A percentile compares a stretch with the other conserved stretches of the same genome.
Evolutionary conservation across 2,329 filamentous ascomycete genomes (phyloP).

Genomic region (Aspergillus sp.): DNA sequence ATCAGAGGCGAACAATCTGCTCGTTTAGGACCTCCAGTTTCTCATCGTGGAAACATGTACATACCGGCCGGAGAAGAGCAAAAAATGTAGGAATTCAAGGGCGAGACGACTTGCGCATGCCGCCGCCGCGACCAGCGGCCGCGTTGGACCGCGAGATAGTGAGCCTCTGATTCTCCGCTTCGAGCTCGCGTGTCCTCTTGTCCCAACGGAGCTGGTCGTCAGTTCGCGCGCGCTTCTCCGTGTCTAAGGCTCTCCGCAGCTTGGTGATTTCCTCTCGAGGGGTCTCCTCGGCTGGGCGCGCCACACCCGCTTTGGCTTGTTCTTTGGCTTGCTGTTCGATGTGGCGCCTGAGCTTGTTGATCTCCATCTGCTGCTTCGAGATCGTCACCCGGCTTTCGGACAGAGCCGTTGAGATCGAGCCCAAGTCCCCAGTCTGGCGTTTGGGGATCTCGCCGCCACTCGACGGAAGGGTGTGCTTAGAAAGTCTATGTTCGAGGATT

Average conservation of each 20-base stretch:
- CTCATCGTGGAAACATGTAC: background rate
- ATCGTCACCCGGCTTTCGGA: conserved; percentile 7
- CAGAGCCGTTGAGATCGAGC: conserved; percentile 8
- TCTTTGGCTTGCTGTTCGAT: too few relatives aligned
- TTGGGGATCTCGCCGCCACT: conserved; percentile 8
- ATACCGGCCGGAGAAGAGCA: too few relatives aligned
- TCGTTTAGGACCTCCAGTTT: too few relatives aligned
- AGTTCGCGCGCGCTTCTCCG: conserved; percentile 6
- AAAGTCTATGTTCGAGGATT: conserved; percentile 8
- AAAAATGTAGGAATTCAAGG: conserved; percentile 1
- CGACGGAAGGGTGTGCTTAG: conserved; percentile 2
- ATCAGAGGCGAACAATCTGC: too few relatives aligned
- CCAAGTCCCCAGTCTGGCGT: conserved; percentile 5
- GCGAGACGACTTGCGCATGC: background rate
- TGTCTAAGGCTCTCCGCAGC: conserved; percentile 6
- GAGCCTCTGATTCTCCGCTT: conserved; percentile 11
- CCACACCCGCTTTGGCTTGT: conserved; percentile 1
- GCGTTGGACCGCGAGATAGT: conserved; percentile 11
- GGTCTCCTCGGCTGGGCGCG: conserved; percentile 2
- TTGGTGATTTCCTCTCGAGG: conserved; percentile 6
- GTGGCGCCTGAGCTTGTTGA: conserved; percentile 6
- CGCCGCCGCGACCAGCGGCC: background rate
- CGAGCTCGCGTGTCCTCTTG: conserved; percentile 7
- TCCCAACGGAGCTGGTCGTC: conserved; percentile 10
- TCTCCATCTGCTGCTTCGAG: conserved; percentile 6